Evolutionary conservation across 257 asterid genomes (phyloP).

Genomic region (Pogostemon cablin): DNA sequence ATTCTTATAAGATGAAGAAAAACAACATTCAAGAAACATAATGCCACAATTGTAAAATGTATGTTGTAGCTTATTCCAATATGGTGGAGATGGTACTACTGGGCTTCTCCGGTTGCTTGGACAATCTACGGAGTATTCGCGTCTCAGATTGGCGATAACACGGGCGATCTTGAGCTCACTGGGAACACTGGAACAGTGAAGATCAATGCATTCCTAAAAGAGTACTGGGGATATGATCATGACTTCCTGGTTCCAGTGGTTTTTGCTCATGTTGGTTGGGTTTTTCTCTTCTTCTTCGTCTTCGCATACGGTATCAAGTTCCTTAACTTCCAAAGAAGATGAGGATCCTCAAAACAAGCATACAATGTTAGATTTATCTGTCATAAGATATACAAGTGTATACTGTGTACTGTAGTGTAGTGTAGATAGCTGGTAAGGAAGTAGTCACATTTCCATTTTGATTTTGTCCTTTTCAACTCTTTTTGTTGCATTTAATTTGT

Average conservation of each 20-base stretch:
- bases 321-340: slow-evolving; percentile 79
- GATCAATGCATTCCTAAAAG: slow-evolving; percentile 47
- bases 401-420: slow-evolving; percentile 11
- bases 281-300: slow-evolving; percentile 72
- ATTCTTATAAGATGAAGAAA: not conserved
- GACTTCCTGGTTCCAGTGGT: slow-evolving; percentile 65
- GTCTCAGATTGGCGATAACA: slow-evolving; percentile 66
- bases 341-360: not conserved
- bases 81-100: slow-evolving; percentile 96
- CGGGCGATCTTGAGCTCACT: slow-evolving; percentile 36
- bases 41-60: not conserved
- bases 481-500: not conserved
- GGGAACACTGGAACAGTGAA: slow-evolving; percentile 26
- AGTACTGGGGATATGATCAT: slow-evolving; percentile 61
- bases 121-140: slow-evolving; percentile 65
- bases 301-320: slow-evolving; percentile 83
- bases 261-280: slow-evolving; percentile 86
- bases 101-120: slow-evolving; percentile 91
- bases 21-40: not conserved
- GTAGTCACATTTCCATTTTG: not conserved
- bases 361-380: slow-evolving; percentile 1
- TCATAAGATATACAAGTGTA: slow-evolving; percentile 26
- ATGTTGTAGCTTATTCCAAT: slow-evolving; percentile 68
- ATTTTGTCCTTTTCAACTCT: not conserved
- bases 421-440: slow-evolving; percentile 19